Evolutionary conservation across 1,139 yeast species (phyloP).

Genomic region (Yamadazyma diddensiae): DNA sequence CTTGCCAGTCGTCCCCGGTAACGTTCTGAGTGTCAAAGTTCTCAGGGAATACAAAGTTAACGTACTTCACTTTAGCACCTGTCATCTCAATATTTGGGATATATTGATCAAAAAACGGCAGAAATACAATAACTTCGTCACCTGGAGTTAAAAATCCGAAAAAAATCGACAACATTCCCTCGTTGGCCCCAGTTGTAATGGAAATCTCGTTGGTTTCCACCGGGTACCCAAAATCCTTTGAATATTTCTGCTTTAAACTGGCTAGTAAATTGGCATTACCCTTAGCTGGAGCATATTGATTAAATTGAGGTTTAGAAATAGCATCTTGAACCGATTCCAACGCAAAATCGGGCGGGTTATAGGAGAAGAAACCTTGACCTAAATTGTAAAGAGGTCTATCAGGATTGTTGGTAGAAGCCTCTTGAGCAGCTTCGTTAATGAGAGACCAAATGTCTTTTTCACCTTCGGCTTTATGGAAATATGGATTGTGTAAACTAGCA

Average conservation of each 20-base stretch:
- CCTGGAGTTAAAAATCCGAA: slow-evolving; percentile 84
- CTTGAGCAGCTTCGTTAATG: slow-evolving; percentile 83
- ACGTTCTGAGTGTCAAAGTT: slow-evolving; percentile 64
- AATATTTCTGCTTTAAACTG: slow-evolving; percentile 68
- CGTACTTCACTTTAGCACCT: slow-evolving; percentile 88
- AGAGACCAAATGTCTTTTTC: slow-evolving; percentile 91
- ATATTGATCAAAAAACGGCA: slow-evolving; percentile 96
- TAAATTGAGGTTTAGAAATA: slow-evolving; percentile 64
- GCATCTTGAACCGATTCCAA: slow-evolving; percentile 79
- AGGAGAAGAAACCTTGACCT: slow-evolving; percentile 97
- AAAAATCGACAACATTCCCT: slow-evolving; percentile 83
- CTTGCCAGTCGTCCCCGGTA: slow-evolving; percentile 80
- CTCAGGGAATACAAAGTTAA: slow-evolving; percentile 79
- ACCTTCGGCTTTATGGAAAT: slow-evolving; percentile 53
- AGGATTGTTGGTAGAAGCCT: slow-evolving; percentile 55
- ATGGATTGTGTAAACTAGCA: slow-evolving; percentile 49
- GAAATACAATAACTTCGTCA: slow-evolving; percentile 96
- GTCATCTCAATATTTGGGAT: slow-evolving; percentile 90
- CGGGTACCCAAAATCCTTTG: slow-evolving; percentile 60
- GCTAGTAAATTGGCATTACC: slow-evolving; percentile 77
- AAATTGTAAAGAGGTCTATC: slow-evolving; percentile 78
- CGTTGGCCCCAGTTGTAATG: slow-evolving; percentile 95
- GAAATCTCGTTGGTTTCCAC: slow-evolving; percentile 65
- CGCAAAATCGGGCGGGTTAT: slow-evolving; percentile 90
- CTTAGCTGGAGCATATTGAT: slow-evolving; percentile 89